Percentiles rank a stretch among this genome's conserved stretches.
Conservation (phyloP, 495 filamentous ascomycete genomes). For the Clohesyomyces aquaticus region DNA sequence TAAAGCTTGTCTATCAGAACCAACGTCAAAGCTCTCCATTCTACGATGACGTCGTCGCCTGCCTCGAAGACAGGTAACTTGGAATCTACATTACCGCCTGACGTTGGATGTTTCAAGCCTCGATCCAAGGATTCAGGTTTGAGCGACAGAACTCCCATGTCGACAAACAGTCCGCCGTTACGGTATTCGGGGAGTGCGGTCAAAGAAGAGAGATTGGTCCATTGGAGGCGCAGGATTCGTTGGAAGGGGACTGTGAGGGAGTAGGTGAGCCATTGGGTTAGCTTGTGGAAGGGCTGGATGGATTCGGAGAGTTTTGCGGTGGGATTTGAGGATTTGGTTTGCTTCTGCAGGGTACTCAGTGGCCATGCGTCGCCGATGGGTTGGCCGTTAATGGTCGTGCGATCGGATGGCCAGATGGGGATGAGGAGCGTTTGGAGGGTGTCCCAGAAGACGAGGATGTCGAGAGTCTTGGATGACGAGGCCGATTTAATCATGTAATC, state of each 20-base stretch:
- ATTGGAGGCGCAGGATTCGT: constrained; percentile 71
- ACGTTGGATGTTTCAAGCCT: constrained; percentile 73
- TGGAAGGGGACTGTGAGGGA: constrained; percentile 86
- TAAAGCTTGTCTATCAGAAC: constrained; percentile 77
- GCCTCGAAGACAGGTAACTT: constrained; percentile 78
- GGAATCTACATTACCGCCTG: no score
- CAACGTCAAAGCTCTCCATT: constrained; percentile 81
- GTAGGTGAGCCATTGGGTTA: constrained; percentile 88
- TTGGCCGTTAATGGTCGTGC: constrained; percentile 83
- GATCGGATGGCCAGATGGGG: constrained; percentile 83
- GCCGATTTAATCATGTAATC: constrained; percentile 1
- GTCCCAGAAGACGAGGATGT: background rate
- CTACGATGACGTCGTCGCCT: constrained; percentile 80
- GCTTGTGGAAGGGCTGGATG: constrained; percentile 91
- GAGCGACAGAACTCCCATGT: constrained; percentile 75
- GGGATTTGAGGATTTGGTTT: constrained; percentile 68
- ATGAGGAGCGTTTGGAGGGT: constrained; percentile 77
- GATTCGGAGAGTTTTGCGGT: constrained; percentile 52
- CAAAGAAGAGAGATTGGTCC: constrained; percentile 72
- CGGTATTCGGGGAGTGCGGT: constrained; percentile 86
- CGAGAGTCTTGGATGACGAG: constrained; percentile 54
- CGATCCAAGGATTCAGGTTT: constrained; percentile 65
- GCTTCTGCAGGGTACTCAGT: constrained; percentile 71
- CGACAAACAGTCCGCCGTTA: constrained; percentile 82
- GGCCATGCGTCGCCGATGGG: constrained; percentile 94